Conservation (phyloP, 2,329 filamentous ascomycete genomes). For the Pyrenophora teres region DNA sequence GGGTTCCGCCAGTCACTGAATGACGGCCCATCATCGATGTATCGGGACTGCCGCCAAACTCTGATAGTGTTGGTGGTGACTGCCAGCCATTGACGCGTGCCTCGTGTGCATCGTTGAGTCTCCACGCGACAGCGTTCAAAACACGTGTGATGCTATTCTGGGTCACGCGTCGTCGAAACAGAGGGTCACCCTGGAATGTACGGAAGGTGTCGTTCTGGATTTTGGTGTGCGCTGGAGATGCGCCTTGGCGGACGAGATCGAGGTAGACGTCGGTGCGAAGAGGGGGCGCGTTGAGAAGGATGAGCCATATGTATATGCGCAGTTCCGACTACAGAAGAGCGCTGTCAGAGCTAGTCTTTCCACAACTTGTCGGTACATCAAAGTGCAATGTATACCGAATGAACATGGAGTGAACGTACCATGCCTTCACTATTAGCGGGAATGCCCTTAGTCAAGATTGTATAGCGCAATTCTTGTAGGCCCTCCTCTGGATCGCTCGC, state of each 20-base stretch:
- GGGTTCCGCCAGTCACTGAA: constrained; percentile 32
- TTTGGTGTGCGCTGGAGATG: constrained; percentile 93
- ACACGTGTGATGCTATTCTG: constrained; percentile 94
- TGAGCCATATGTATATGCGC: constrained; percentile 94
- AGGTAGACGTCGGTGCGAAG: constrained; percentile 88
- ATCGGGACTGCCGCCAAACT: constrained; percentile 57
- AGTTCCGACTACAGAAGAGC: constrained; percentile 71
- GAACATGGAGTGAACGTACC: constrained; percentile 54
- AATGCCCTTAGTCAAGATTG: constrained; percentile 75
- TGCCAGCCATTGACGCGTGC: constrained; percentile 59
- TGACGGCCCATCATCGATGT: constrained; percentile 42
- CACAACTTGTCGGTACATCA: too few relatives aligned
- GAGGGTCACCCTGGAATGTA: constrained; percentile 92
- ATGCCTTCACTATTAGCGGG: constrained; percentile 81
- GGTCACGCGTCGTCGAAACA: constrained; percentile 92
- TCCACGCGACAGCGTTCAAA: constrained; percentile 94
- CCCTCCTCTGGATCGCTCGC: constrained; percentile 70
- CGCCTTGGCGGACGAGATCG: constrained; percentile 85
- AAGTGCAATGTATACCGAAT: not conserved
- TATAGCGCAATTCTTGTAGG: constrained; percentile 72
- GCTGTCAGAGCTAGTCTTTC: too few relatives aligned
- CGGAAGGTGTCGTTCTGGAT: constrained; percentile 99
- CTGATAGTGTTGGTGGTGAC: constrained; percentile 55
- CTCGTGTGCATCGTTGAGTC: constrained; percentile 77
- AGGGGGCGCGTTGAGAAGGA: constrained; percentile 85